Percentiles rank a stretch among this genome's conserved stretches.
Conservation (phyloP, 2,329 filamentous ascomycete genomes). For the Colletotrichum sp. region DNA sequence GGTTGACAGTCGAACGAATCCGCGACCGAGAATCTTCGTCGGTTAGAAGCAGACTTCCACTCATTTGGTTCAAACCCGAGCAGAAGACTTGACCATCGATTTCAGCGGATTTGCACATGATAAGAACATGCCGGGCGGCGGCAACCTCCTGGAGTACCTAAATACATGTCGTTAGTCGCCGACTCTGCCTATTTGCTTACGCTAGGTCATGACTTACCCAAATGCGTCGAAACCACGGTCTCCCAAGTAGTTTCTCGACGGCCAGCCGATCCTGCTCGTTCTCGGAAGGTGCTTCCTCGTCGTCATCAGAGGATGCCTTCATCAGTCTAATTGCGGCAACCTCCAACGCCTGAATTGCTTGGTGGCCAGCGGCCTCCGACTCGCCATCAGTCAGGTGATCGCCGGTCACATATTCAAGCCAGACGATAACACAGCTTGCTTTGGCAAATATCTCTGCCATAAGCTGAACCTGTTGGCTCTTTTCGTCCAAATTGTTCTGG, state of each 20-base stretch:
- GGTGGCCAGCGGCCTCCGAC: fast-evolving
- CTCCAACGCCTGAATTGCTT: background rate
- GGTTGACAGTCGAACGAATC: background rate
- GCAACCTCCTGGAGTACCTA: background rate
- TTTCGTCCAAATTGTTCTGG: background rate
- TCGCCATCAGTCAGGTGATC: fast-evolving
- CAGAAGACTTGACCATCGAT: background rate
- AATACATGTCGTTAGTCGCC: fast-evolving
- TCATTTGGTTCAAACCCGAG: fast-evolving
- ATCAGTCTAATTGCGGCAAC: background rate
- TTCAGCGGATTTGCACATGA: background rate
- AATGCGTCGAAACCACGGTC: background rate
- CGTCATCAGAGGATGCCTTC: too few species aligned
- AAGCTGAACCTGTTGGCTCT: fast-evolving
- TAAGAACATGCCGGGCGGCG: fast-evolving
- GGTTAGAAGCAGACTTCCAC: fast-evolving
- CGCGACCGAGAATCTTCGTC: fast-evolving
- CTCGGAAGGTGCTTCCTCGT: too few species aligned
- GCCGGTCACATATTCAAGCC: background rate
- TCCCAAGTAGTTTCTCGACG: background rate
- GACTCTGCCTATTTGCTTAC: fast-evolving
- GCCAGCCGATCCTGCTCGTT: background rate
- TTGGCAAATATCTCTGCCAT: background rate
- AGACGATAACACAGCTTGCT: background rate
- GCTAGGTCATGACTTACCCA: background rate